Evolutionary conservation across 2,329 filamentous ascomycete species (phyloP).

Genomic region (Apiospora sp.): DNA sequence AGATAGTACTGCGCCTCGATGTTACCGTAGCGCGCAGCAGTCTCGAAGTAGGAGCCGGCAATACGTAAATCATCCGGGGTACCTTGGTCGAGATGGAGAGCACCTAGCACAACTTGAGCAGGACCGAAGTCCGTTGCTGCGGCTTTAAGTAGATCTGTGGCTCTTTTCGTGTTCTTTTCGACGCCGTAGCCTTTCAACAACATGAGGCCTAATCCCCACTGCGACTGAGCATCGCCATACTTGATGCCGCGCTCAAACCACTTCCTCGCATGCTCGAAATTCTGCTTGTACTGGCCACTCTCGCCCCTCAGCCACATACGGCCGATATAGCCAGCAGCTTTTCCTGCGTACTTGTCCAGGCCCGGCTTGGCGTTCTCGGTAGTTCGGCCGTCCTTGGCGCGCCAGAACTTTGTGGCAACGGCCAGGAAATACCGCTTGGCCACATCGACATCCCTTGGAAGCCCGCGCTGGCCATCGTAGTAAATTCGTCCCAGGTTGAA

Average conservation of each 20-base stretch:
- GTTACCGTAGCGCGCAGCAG: constrained; percentile 81
- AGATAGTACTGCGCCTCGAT: constrained; percentile 94
- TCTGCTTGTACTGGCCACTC: constrained; percentile 72
- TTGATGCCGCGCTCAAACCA: constrained; percentile 86
- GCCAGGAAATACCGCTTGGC: constrained; percentile 84
- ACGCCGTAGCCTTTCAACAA: constrained; percentile 78
- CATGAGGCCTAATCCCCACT: constrained; percentile 86
- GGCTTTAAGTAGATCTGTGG: constrained; percentile 77
- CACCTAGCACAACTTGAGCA: constrained; percentile 83
- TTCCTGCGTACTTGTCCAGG: constrained; percentile 81
- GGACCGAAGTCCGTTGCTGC: constrained; percentile 83
- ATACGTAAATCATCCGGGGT: constrained; percentile 72
- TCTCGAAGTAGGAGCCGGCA: constrained; percentile 86
- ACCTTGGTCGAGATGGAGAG: constrained; percentile 87
- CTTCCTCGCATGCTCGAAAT: constrained; percentile 75
- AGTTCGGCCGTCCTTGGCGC: constrained; percentile 73
- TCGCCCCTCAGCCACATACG: constrained; percentile 91
- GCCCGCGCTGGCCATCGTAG: constrained; percentile 82
- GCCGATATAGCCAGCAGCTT: constrained; percentile 86
- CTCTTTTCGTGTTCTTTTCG: constrained; percentile 72
- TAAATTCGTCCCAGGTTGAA: constrained; percentile 86
- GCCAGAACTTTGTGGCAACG: constrained; percentile 85
- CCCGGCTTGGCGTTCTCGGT: constrained; percentile 73
- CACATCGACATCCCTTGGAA: constrained; percentile 75
- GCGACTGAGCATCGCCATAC: constrained; percentile 82